A percentile compares a stretch with the other conserved stretches of the same genome.
Evolutionary conservation across 2,329 filamentous ascomycete genomes (phyloP).

Genomic region (Diaporthe destruens): DNA sequence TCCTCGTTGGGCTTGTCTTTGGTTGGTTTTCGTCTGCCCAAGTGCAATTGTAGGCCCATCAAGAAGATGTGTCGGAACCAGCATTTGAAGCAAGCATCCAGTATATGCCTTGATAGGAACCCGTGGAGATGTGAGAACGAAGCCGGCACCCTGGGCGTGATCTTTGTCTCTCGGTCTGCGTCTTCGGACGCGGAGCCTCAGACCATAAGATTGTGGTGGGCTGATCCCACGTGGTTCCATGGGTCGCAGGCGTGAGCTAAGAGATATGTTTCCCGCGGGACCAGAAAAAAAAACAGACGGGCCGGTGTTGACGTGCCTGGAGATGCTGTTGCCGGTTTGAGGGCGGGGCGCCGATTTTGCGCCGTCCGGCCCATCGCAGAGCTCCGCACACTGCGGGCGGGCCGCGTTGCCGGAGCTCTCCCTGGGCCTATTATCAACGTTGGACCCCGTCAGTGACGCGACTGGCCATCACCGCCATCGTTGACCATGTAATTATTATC

Average conservation of each 20-base stretch:
- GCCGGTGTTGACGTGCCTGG: background rate
- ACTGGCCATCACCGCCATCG: background rate
- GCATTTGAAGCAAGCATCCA: background rate
- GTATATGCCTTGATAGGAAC: too few relatives aligned
- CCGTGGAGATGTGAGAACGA: background rate
- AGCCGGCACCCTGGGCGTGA: background rate
- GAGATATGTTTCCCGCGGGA: background rate
- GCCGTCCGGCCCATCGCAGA: slow-evolving; percentile 14
- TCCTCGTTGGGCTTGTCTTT: too few relatives aligned
- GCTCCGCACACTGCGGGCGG: slow-evolving; percentile 7
- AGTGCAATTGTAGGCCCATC: too few relatives aligned
- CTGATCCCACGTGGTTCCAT: background rate
- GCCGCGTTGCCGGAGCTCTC: slow-evolving; percentile 32
- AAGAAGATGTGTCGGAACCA: too few relatives aligned
- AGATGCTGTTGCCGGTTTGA: slow-evolving; percentile 13
- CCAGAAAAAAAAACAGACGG: slow-evolving; percentile 9
- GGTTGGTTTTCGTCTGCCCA: too few relatives aligned
- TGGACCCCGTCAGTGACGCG: too few relatives aligned
- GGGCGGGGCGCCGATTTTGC: slow-evolving; percentile 16
- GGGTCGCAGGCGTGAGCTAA: background rate
- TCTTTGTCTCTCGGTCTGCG: background rate
- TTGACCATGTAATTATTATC: background rate
- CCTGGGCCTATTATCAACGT: background rate
- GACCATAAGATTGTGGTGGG: background rate
- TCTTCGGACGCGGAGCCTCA: background rate